phyloP scores from a whole-genome alignment of 345 rosid genomes.

The Acer negundo region DNA sequence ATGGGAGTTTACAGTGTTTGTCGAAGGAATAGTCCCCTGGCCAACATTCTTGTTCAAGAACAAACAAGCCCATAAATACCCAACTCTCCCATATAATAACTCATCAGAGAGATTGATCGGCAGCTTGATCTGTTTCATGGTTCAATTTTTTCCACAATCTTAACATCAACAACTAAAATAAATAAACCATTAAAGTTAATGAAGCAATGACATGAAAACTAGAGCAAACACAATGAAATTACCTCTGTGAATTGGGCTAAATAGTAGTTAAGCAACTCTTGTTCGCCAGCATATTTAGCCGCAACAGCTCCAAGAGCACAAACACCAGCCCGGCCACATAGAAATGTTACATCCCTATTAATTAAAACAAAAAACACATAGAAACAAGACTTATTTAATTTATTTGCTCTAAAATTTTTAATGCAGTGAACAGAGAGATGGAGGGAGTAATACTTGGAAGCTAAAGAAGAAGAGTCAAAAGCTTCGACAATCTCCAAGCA shows the following conservation, averaged over 20 bases:
- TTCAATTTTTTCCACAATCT: background rate
- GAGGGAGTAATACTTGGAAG: conserved; percentile 40
- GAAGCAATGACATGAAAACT: background rate
- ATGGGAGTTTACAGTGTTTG: conserved; percentile 36
- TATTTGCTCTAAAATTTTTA: background rate
- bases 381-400: background rate
- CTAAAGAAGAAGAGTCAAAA: conserved; percentile 53
- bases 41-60: conserved; percentile 55
- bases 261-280: conserved; percentile 34
- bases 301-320: conserved; percentile 76
- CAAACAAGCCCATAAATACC: conserved; percentile 63
- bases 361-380: background rate
- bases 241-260: conserved; percentile 53
- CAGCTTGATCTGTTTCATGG: conserved; percentile 50
- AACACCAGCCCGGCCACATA: conserved; percentile 64
- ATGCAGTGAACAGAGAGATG: background rate
- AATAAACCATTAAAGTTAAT: background rate
- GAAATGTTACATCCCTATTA: conserved; percentile 55
- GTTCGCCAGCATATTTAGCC: conserved; percentile 53
- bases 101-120: conserved; percentile 50
- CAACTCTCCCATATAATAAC: conserved; percentile 66
- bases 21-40: conserved; percentile 46
- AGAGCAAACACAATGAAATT: background rate
- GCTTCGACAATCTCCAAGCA: conserved; percentile 54
- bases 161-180: background rate